Evolutionary conservation across 371 early-diverging fungal genomes (phyloP), one percentile per base, ranked within the genome.

Genomic region (Mortierella sp.): DNA sequence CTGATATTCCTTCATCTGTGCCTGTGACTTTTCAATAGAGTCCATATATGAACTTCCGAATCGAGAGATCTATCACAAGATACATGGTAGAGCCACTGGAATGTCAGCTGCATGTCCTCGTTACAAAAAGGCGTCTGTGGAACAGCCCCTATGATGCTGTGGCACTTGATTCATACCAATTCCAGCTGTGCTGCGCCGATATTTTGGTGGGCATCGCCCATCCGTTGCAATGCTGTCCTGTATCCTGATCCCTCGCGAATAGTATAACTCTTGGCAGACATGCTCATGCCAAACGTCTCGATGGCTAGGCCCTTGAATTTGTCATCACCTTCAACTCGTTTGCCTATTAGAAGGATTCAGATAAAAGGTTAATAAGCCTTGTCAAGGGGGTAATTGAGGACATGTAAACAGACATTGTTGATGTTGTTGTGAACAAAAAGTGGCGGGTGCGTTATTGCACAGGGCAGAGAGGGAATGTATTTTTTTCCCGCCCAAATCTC

Each of bases 181-280:
- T 89, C 88, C 14, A 79, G 68, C 54, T 92, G 94, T 7, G 83
- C 67, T 6, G 63, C 70, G 1, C 90, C 89, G 34, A 94, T 79
- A 31, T 83, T 78, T 19, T 83, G 84, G 53, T 93, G 88, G 6
- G 86, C 83, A 48, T 86, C 86, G 19, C 94, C 94, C 51, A 89
- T 71, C 24, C 80, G 55, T 41, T 48, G 59, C 39, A 78, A 50
- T 6, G 51, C 61, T 60, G 51, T 82, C 86, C 92, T 89, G 55
- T 91, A 85, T 12, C 65, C 43, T 25, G 90, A 87, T 16, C 90
- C 88, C 5, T 85, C 83, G 8, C 80, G 80, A 61, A 88, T 72
- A 37, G 84, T 78, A 31, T 74, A 65, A 21, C 91, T 89, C 63
- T 89, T 88, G 17, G 76, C 71, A 16, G 82, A 71, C 86, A 90